Evolutionary conservation across 2,329 filamentous ascomycete genomes (phyloP).

Genomic region (Diplocarpon mali): DNA sequence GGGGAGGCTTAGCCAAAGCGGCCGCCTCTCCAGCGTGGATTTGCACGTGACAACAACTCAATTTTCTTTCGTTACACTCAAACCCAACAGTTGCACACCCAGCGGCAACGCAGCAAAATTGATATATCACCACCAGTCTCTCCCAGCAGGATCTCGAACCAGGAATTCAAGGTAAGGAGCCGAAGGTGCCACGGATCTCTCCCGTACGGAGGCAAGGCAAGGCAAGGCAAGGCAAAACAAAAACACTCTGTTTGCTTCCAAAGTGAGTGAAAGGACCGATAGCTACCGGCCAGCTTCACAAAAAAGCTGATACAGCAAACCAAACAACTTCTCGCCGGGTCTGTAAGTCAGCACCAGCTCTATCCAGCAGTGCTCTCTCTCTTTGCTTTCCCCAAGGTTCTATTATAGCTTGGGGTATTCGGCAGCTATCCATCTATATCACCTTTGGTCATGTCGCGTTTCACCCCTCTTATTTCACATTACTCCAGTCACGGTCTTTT

Average conservation of each 20-base stretch:
- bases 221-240: not conserved
- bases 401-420: not conserved
- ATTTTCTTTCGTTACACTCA: too few relatives aligned
- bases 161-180: not conserved
- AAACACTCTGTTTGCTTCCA: not conserved
- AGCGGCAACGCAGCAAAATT: too few relatives aligned
- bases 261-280: not conserved
- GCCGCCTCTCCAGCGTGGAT: too few relatives aligned
- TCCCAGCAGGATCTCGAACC: not conserved
- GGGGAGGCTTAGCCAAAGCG: constrained; percentile 1
- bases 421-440: not conserved
- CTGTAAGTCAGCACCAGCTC: not conserved
- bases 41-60: too few relatives aligned
- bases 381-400: not conserved
- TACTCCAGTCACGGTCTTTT: too few relatives aligned
- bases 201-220: not conserved
- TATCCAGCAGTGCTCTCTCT: not conserved
- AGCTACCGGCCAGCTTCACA: not conserved
- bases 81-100: too few relatives aligned
- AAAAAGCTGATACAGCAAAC: not conserved
- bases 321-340: not conserved
- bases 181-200: not conserved
- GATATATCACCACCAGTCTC: not conserved
- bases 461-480: not conserved
- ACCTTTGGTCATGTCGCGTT: not conserved